phyloP scores from a whole-genome alignment of 352 stramenopile genomes.

The Pythium biforme region DNA sequence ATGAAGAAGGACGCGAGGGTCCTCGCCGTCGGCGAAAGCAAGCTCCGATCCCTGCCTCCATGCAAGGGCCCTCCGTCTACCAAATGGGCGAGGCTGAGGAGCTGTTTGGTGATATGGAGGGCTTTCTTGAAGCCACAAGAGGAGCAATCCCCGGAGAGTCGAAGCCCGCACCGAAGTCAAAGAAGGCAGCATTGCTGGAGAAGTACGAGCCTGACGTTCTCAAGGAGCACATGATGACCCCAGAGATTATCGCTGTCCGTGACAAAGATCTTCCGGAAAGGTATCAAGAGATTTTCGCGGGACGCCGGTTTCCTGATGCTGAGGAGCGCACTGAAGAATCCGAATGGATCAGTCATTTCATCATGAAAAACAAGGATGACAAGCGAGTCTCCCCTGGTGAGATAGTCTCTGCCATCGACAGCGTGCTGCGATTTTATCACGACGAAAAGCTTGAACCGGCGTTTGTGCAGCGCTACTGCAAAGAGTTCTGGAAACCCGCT shows the following conservation, averaged over 20 bases:
- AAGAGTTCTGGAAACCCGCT: conserved; percentile 89
- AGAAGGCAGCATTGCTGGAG: conserved; percentile 82
- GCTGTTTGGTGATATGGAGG: conserved; percentile 88
- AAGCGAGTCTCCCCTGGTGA: conserved; percentile 56
- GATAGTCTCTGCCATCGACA: conserved; percentile 88
- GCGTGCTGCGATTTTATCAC: conserved; percentile 86
- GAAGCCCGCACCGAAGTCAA: conserved; percentile 49
- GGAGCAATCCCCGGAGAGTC: conserved; percentile 33
- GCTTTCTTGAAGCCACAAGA: conserved; percentile 81
- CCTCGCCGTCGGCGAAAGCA: conserved; percentile 76
- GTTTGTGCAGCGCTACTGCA: conserved; percentile 90
- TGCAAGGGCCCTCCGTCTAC: conserved; percentile 88
- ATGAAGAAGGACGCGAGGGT: conserved; percentile 82
- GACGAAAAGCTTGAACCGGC: conserved; percentile 86
- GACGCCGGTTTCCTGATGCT: conserved; percentile 75
- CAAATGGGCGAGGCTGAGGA: conserved; percentile 90
- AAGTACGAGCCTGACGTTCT: conserved; percentile 87
- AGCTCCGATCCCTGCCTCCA: conserved; percentile 62
- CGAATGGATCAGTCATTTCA: conserved; percentile 87
- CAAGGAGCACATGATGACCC: conserved; percentile 90
- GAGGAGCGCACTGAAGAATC: conserved; percentile 85
- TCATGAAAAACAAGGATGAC: conserved; percentile 76
- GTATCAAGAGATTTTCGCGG: conserved; percentile 73
- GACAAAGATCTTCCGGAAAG: conserved; percentile 81
- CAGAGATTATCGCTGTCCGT: conserved; percentile 73